Conservation (phyloP, 257 asterid species). For the Nicotiana undulata region DNA sequence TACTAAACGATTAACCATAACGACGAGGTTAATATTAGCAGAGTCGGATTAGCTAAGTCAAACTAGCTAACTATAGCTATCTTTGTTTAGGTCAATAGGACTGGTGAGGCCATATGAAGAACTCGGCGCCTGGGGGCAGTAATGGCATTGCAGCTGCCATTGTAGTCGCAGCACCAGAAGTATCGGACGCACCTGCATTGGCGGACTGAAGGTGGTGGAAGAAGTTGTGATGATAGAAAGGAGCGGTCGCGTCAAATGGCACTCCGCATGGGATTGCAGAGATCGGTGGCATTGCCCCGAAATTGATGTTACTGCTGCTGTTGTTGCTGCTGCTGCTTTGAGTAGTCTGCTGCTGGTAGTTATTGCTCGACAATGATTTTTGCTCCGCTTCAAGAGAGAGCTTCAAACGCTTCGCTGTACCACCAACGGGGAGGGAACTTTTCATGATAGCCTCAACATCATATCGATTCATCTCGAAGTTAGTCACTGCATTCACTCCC, state of each 20-base stretch:
- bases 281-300: constrained; percentile 43
- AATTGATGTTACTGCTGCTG: constrained; percentile 39
- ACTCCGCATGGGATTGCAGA: constrained; percentile 52
- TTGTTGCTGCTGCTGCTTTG: constrained; percentile 23
- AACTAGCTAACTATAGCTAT: constrained; percentile 19
- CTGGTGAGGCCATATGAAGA: constrained; percentile 82
- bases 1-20: constrained; percentile 3
- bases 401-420: constrained; percentile 72
- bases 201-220: constrained; percentile 42
- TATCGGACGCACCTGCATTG: constrained; percentile 13
- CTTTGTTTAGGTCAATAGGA: constrained; percentile 30
- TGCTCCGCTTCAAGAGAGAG: constrained; percentile 50
- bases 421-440: constrained; percentile 85
- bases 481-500: constrained; percentile 79
- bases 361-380: constrained; percentile 18
- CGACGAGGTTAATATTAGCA: constrained; percentile 16
- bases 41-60: constrained; percentile 7
- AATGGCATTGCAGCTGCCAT: constrained; percentile 37
- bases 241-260: constrained; percentile 43
- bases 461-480: constrained; percentile 86
- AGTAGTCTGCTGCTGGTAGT: constrained; percentile 21
- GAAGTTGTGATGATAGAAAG: constrained; percentile 39
- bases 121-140: constrained; percentile 52
- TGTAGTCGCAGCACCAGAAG: constrained; percentile 20
- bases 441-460: constrained; percentile 75